Evolutionary conservation across 257 asterid genomes (phyloP).

Genomic region (Forsythia suspensa): DNA sequence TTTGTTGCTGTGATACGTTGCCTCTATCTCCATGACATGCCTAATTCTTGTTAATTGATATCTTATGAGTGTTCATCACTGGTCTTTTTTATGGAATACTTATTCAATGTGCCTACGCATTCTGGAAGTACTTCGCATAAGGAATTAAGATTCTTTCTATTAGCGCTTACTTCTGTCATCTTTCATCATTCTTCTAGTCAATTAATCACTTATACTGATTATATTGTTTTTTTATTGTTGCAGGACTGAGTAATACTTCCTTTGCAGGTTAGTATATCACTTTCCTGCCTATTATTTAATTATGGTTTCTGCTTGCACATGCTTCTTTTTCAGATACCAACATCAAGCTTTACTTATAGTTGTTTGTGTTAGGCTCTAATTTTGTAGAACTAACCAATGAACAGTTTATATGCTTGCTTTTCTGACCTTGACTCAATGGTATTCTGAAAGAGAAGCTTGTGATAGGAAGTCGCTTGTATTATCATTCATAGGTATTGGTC

Average conservation of each 20-base stretch:
- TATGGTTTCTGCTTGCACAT: not conserved
- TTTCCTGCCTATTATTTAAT: not conserved
- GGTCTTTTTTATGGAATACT: not conserved
- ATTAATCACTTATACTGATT: conserved; percentile 22
- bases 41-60: not conserved
- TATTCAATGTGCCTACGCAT: not conserved
- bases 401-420: not conserved
- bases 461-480: not conserved
- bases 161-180: not conserved
- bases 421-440: not conserved
- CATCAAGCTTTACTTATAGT: not conserved
- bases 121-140: not conserved
- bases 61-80: not conserved
- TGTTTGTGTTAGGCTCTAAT: conserved; percentile 2
- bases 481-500: not conserved
- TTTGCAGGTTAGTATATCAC: conserved; percentile 52
- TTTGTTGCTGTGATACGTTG: not conserved
- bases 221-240: conserved; percentile 34
- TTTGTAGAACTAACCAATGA: not conserved
- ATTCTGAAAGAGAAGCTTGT: not conserved
- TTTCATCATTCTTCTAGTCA: conserved; percentile 17
- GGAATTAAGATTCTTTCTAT: not conserved
- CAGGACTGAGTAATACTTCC: conserved; percentile 75
- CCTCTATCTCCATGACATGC: not conserved
- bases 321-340: not conserved